Evolutionary conservation across 257 asterid species (phyloP), one percentile per base, ranked within the genome.

Genomic region (Osmanthus fragrans): DNA sequence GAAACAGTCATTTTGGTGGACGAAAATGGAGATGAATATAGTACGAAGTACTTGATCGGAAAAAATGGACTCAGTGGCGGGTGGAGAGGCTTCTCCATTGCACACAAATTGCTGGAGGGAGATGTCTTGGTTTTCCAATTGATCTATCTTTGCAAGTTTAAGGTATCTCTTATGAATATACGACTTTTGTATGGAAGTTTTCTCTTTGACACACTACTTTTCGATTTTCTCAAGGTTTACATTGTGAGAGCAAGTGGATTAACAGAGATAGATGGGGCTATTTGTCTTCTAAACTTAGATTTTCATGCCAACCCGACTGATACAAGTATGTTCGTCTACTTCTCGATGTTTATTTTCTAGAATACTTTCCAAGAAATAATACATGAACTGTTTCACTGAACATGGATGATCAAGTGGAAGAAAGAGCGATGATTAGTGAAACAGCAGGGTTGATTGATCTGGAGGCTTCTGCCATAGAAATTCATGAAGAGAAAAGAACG

Each of bases 31-130:
- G 47, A 81, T 47, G 91, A 85, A 83, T 83, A 78, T 81, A 23
- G 19, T 6, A 84, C 87, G 3, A 85, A 81, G 56, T 90, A 86
- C 87, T 86, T 89, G 34, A 72, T 60, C 33, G 76, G 72, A 18
- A 89, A 85, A 72, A 84, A 79, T 60, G 87, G 94, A 82, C 77
- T 92, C 9, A 84, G 91, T 67, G 88, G 83, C 42, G 97, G 97
- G 49, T 92, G 97, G 96, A 87, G 92, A 82, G 89, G 87, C 34
- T 92, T 92, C 77, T 85, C 94, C 74, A 69, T 85, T 16, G 86
- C 86, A 15, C 97, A 92, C 84, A 82, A 75, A 32, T 88, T 92
- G 86, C 81, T 84, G 1, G 92, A 84, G 79, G 94, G 92, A 70
- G 97, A 92, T 75, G 91, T 80, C 68, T 64, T 90, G 40, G 84